phyloP scores from a whole-genome alignment of 495 filamentous ascomycete genomes.

The Amphirosellinia nigrospora region DNA sequence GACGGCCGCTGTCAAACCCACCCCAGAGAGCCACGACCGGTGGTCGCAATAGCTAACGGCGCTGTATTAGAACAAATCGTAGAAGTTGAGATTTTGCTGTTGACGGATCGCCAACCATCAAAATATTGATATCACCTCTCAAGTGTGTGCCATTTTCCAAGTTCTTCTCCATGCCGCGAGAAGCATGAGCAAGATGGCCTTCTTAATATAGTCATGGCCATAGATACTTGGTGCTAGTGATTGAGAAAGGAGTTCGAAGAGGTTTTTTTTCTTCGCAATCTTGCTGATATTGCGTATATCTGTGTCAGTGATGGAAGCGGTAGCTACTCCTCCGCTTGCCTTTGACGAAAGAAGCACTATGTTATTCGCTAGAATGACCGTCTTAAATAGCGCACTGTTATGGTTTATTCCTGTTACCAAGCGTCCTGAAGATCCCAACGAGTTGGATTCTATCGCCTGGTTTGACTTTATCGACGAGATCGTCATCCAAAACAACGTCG shows the following conservation, averaged over 20 bases:
- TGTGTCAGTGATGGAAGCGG: constrained; percentile 92
- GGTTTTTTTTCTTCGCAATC: constrained; percentile 90
- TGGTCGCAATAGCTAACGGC: constrained; percentile 95
- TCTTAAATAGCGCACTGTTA: constrained; percentile 90
- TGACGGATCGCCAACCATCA: constrained; percentile 99
- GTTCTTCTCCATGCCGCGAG: constrained; percentile 98
- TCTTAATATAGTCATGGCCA: constrained; percentile 97
- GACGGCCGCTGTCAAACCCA: constrained; percentile 97
- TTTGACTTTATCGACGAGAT: constrained; percentile 93
- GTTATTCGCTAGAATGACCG: constrained; percentile 91
- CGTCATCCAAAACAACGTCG: constrained; percentile 97
- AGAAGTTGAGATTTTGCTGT: constrained; percentile 98
- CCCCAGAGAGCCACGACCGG: constrained; percentile 93
- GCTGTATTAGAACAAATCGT: constrained; percentile 98
- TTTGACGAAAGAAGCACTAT: constrained; percentile 95
- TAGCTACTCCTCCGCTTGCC: constrained; percentile 90
- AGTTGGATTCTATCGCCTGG: constrained; percentile 96
- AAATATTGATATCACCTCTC: constrained; percentile 97
- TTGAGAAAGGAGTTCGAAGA: constrained; percentile 93
- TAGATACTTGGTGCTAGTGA: constrained; percentile 98
- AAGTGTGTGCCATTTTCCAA: constrained; percentile 97
- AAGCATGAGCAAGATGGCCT: constrained; percentile 95
- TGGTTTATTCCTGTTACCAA: constrained; percentile 92
- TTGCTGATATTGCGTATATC: constrained; percentile 99
- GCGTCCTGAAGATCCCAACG: constrained; percentile 89